phyloP scores from a whole-genome alignment of 1,139 yeast species.

The Nakaseomyces sp. region DNA sequence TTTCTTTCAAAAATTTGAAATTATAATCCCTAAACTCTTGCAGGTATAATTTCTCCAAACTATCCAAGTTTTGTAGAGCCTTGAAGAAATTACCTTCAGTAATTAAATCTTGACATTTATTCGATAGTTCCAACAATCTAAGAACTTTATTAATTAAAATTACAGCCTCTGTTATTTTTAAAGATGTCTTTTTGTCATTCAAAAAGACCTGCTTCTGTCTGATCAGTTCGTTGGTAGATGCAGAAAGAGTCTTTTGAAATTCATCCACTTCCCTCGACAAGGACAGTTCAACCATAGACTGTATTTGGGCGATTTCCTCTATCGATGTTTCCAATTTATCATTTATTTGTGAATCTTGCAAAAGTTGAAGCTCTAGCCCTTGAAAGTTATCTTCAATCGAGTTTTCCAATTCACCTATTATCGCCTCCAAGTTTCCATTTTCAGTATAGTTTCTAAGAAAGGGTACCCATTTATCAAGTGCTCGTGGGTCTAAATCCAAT shows the following conservation, averaged over 20 bases:
- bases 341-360: slow-evolving; percentile 30
- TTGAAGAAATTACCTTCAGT: slow-evolving; percentile 60
- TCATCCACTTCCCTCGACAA: slow-evolving; percentile 20
- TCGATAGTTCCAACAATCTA: slow-evolving; percentile 77
- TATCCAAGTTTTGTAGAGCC: slow-evolving; percentile 77
- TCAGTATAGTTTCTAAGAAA: slow-evolving; percentile 25
- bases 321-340: slow-evolving; percentile 28
- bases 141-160: slow-evolving; percentile 59
- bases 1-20: slow-evolving; percentile 55
- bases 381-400: slow-evolving; percentile 31
- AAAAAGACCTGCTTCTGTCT: slow-evolving; percentile 48
- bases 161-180: slow-evolving; percentile 55
- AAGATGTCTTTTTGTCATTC: slow-evolving; percentile 48
- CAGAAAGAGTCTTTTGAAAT: slow-evolving; percentile 42
- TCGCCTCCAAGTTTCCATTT: slow-evolving; percentile 16
- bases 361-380: slow-evolving; percentile 27
- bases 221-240: slow-evolving; percentile 56
- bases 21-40: slow-evolving; percentile 60
- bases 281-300: slow-evolving; percentile 21
- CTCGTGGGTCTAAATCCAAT: slow-evolving; percentile 23
- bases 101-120: slow-evolving; percentile 75
- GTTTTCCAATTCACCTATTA: slow-evolving; percentile 26
- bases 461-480: slow-evolving; percentile 31
- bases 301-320: slow-evolving; percentile 26
- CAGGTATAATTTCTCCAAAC: slow-evolving; percentile 57